Conservation (phyloP, 2,329 filamentous ascomycete species). For the Claviceps sorghi region DNA sequence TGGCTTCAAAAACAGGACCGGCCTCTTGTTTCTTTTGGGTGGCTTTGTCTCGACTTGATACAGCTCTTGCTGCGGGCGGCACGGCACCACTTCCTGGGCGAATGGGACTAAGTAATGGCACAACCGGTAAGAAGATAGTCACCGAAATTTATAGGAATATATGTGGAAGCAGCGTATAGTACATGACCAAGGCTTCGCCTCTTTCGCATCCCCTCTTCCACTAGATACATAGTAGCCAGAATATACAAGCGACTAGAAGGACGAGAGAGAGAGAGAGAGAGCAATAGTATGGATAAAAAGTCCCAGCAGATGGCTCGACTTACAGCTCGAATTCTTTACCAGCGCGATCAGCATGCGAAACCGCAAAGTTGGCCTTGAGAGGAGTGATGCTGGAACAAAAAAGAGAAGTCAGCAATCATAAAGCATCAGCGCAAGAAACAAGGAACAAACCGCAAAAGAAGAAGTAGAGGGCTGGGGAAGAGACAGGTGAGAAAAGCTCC, state of each 20-base stretch:
- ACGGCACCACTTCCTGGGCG: conserved; percentile 5
- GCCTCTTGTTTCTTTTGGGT: background rate
- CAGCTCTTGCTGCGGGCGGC: conserved; percentile 4
- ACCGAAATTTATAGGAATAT: conserved; percentile 13
- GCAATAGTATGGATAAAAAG: background rate
- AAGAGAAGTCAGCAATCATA: conserved; percentile 4
- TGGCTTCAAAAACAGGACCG: conserved; percentile 34
- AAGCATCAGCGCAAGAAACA: background rate
- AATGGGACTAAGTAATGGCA: conserved; percentile 12
- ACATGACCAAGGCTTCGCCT: conserved; percentile 10
- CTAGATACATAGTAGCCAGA: conserved; percentile 8
- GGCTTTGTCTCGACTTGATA: conserved; percentile 10
- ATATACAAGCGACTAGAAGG: background rate
- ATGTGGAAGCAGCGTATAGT: conserved; percentile 11
- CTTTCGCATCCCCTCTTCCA: conserved; percentile 1
- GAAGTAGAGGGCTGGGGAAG: too few relatives aligned
- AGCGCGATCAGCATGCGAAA: conserved; percentile 26
- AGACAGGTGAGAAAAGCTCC: conserved; percentile 10
- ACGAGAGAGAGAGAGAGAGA: conserved; percentile 1
- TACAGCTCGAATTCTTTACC: conserved; percentile 58
- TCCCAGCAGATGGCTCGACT: background rate
- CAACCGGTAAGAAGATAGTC: conserved; percentile 19
- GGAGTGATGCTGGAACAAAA: conserved; percentile 58
- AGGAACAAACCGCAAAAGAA: background rate
- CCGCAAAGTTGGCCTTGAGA: conserved; percentile 84